Base-by-base conservation (phyloP, 2,329 filamentous ascomycete genomes). In the Ilyonectria destructans region DNA sequence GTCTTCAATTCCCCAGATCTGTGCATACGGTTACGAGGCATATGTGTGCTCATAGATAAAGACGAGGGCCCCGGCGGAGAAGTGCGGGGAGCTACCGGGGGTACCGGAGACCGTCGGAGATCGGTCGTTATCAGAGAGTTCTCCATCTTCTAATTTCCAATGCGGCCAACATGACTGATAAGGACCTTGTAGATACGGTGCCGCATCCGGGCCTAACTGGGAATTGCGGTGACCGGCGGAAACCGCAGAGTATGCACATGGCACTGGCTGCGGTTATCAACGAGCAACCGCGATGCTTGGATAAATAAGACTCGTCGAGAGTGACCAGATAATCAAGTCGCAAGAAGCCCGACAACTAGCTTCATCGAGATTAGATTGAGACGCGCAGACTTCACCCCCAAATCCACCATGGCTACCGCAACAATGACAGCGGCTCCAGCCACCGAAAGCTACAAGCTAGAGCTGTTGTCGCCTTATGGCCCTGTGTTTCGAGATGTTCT, bases 401-500 rank as follows among this genome's bases (percentile, higher is more conserved):
- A n/a, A 6, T 31, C 6, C 15, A 52, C 17, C 26, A 52, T 52
- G 49, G 10, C 49, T 33, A 33, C 49, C 26, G 29, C 49, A 19
- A 33, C 49, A 33, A 33, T 52, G 49, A 33, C 49, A 13, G n/a
- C 4, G 2, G 2, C 49, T n/a, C n/a, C 17, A 9, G 29, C 29
- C 3, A 3, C 29, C 10, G n/a, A 52, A 19, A 52, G 15, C 26
- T 52, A 52, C 49, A 52, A 19, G 49, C 49, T 52, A 10, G 49
- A 52, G 49, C 49, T 52, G 1, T 12, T 33, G 29, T 19, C 49
- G 2, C 1, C 49, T 2, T 52, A 60, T 23, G 58, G 58, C 10
- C 17, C 45, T 21, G 43, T 60, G 5, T 60, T 37, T 29, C 26
- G 58, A 51, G 31, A 60, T 23, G 58, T 60, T 5, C 33, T 52